A percentile compares a stretch with the other conserved stretches of the same genome.
These are phyloP conservation scores for Entoloma clypeatum DNA, from an alignment of 1,284 basidiomycete genomes.

Conservation along the genomic window DNA sequence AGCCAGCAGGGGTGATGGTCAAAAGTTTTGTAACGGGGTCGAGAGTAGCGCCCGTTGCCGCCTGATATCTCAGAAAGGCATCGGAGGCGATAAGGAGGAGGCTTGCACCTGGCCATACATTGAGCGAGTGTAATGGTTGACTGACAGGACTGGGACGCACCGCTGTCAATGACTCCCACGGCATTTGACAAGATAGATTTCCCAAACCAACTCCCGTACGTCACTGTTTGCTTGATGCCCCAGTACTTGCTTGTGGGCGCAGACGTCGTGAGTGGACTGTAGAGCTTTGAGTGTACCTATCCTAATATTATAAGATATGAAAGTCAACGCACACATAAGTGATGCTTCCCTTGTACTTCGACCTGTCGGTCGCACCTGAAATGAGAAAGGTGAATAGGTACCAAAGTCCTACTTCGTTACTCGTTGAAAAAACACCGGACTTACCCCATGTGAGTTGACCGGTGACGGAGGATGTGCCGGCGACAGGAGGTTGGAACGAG, in stretches of 20 bases:
- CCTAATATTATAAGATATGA: not conserved
- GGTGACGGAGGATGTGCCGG: slow-evolving; percentile 24
- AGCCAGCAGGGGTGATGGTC: slow-evolving; percentile 48
- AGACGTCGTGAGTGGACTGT: slow-evolving; percentile 44
- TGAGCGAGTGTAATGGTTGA: not conserved
- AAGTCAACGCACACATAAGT: slow-evolving; percentile 37
- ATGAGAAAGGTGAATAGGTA: no score
- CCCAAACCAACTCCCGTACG: slow-evolving; percentile 43
- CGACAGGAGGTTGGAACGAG: slow-evolving; percentile 45
- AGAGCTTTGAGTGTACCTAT: not conserved
- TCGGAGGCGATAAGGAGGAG: slow-evolving; percentile 38
- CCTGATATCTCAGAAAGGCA: slow-evolving; percentile 48
- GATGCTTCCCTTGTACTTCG: slow-evolving; percentile 45
- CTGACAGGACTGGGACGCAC: slow-evolving; percentile 3
- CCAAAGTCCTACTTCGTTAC: no score
- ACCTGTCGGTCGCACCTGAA: slow-evolving; percentile 44
- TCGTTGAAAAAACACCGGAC: slow-evolving; percentile 2
- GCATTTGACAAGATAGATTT: slow-evolving; percentile 43
- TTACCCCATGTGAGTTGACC: slow-evolving; percentile 48
- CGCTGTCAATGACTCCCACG: slow-evolving; percentile 65
- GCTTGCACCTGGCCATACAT: slow-evolving; percentile 36
- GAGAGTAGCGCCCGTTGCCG: slow-evolving; percentile 46
- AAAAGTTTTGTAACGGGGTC: slow-evolving; percentile 56
- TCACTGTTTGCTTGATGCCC: slow-evolving; percentile 59
- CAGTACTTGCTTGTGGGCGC: slow-evolving; percentile 50